Evolutionary conservation across 305 asterid genomes (phyloP).

Genomic region (Ruellia speciosa): DNA sequence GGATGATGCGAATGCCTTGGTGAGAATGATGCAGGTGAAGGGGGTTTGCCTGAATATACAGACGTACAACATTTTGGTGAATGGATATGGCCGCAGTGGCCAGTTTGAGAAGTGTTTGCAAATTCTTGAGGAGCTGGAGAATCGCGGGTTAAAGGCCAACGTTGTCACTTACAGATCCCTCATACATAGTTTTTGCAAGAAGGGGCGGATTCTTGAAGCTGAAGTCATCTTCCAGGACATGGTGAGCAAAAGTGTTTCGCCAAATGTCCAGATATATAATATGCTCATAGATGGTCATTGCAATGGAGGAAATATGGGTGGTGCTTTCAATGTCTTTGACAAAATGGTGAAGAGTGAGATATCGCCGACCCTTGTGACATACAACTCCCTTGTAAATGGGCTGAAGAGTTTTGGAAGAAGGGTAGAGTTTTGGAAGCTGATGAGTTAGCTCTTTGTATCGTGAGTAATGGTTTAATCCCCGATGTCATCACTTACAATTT

Average conservation of each 20-base stretch:
- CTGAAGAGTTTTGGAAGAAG: slow-evolving; percentile 49
- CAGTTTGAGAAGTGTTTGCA: slow-evolving; percentile 57
- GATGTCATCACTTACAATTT: slow-evolving; percentile 70
- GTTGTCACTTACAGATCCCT: slow-evolving; percentile 57
- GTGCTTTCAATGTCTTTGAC: slow-evolving; percentile 35
- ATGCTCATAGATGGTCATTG: slow-evolving; percentile 58
- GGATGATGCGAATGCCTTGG: slow-evolving; percentile 52
- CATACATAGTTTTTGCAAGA: slow-evolving; percentile 60
- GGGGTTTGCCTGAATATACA: slow-evolving; percentile 46
- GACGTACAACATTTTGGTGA: slow-evolving; percentile 60
- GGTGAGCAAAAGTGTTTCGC: slow-evolving; percentile 44
- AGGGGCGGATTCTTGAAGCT: slow-evolving; percentile 59
- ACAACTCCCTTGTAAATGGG: slow-evolving; percentile 57
- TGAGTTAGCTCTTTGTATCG: slow-evolving; percentile 37
- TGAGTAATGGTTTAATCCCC: slow-evolving; percentile 42
- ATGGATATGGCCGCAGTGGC: slow-evolving; percentile 45
- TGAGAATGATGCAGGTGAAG: slow-evolving; percentile 44
- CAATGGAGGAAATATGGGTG: slow-evolving; percentile 35
- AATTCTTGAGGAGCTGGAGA: slow-evolving; percentile 72
- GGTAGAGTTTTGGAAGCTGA: slow-evolving; percentile 57
- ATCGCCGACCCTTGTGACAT: slow-evolving; percentile 58
- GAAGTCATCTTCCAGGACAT: slow-evolving; percentile 52
- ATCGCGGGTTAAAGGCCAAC: slow-evolving; percentile 43
- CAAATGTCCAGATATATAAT: slow-evolving; percentile 63
- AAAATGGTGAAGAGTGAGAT: slow-evolving; percentile 41